Evolutionary conservation across 1,284 basidiomycete species (phyloP), one percentile per base, ranked within the genome.

Genomic region (Porogramme epimiltina): DNA sequence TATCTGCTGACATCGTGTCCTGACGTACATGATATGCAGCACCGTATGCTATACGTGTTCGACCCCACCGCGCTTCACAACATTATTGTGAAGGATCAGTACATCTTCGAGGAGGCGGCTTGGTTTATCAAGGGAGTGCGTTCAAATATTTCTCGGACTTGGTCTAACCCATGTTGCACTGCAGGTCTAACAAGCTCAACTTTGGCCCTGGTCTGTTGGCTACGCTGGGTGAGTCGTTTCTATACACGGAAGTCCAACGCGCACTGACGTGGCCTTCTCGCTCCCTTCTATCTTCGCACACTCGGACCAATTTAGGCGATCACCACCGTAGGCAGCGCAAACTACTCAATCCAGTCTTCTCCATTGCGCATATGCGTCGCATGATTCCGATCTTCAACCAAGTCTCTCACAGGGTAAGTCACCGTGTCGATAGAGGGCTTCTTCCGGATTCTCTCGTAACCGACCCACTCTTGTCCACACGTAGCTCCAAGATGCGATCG

Each of bases 1-100:
- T 4, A 16, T n/a, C 13, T 18, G 1, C 8, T 16, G 2, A 16
- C 28, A 23, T n/a, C 20, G 36, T 22, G 13, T 45, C 11, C 18
- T 41, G 2, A 20, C 18, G 4, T 22, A 1, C 39, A 3, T 6
- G 15, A 11, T 5, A 1, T 6, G n/a, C 22, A 61, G 60, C 41
- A 36, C 13, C 48, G 48, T 13, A 51, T 61, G 37, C 45, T 61
- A 3, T 61, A 56, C 20, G 53, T 61, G 3, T 59, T 55, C 22
- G 59, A 61, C 13, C 54, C 59, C 1, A 40, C 45, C 13, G 59
- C 59, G 3, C 15, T 61, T 24, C 59, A 61, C 18, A 49, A 34
- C 19, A 51, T 61, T 23, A 39, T 59, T 11, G 47, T 61, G 25
- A 61, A 61, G 53, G 57, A 61, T 20, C 54, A 59, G 25, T 34